These are phyloP conservation scores for Neolecta irregularis DNA, from an alignment of 1,139 yeast genomes.

Conservation along the genomic window DNA sequence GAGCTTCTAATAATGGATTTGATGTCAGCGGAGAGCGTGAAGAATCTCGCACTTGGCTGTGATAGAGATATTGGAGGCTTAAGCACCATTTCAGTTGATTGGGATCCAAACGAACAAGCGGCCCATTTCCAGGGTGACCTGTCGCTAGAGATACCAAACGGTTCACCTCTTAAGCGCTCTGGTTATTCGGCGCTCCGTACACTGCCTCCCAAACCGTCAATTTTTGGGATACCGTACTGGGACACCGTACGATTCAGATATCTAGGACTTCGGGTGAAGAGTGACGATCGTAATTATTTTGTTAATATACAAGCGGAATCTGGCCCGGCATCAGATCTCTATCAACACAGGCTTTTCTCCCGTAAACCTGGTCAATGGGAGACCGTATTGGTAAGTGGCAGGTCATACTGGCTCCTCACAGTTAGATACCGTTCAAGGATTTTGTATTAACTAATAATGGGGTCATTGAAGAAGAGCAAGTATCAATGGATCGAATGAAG, in stretches of 20 bases:
- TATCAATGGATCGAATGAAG: slow-evolving; percentile 45
- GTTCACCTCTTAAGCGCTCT: not conserved
- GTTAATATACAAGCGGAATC: slow-evolving; percentile 63
- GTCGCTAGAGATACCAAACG: slow-evolving; percentile 53
- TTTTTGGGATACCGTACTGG: slow-evolving; percentile 27
- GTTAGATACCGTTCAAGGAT: slow-evolving; percentile 41
- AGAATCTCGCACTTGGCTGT: slow-evolving; percentile 41
- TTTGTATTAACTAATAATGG: slow-evolving; percentile 79
- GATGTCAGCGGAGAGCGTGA: slow-evolving; percentile 31
- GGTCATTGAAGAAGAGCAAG: slow-evolving; percentile 49
- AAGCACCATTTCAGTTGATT: slow-evolving; percentile 46
- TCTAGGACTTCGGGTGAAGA: slow-evolving; percentile 54
- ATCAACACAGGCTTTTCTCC: slow-evolving; percentile 63
- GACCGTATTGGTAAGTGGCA: slow-evolving; percentile 41
- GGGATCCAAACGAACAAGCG: slow-evolving; percentile 22
- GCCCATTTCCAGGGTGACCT: slow-evolving; percentile 47
- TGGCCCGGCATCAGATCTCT: slow-evolving; percentile 61
- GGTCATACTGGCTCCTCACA: too few species aligned
- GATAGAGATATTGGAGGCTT: slow-evolving; percentile 69
- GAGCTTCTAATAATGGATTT: slow-evolving; percentile 37
- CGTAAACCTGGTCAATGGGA: slow-evolving; percentile 70
- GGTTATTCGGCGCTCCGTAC: slow-evolving; percentile 87
- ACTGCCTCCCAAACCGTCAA: slow-evolving; percentile 31
- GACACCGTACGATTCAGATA: slow-evolving; percentile 48
- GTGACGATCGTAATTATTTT: slow-evolving; percentile 60